Evolutionary conservation across 1,139 yeast genomes (phyloP), one percentile per base, ranked within the genome.

Genomic region (Zygosaccharomyces sapae): DNA sequence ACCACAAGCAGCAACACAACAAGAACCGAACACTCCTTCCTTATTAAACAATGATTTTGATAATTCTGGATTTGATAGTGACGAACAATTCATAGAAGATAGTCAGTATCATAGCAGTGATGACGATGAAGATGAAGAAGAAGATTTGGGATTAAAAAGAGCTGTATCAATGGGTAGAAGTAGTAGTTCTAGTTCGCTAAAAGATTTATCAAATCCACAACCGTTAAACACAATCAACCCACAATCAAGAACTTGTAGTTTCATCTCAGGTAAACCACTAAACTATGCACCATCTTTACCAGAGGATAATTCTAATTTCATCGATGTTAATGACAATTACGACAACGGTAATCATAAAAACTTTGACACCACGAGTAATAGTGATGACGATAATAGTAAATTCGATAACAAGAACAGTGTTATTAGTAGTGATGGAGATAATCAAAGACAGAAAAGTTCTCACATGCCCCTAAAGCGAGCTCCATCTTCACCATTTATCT

Each of bases 41-140:
- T 41, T 44, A 18, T 20, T 44, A 30, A 37, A 44, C 54, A 76
- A 71, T 70, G 64, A 74, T 67, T 45, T 80, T 72, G 30, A 54
- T 9, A 49, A 49, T 29, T 48, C 51, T 20, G 52, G 53, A 33
- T 50, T 56, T 49, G 77, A 73, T 72, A 53, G 78, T 68, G 67
- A 74, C 66, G 45, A 80, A 73, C 58, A 58, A 38, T 59, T 59
- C 43, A 59, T 59, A 39, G 63, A 57, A 43, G 50, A 57, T 41
- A 55, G 62, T 5, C 49, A 50, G 29, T 45, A 48, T 5, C 51
- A 50, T 33, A 49, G 52, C 27, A 55, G 55, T 38, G 56, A 53
- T 25, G 58, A 54, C 16, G 57, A 51, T 8, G 50, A 44, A 7
- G 54, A 54, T 19, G 57, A 51, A 10, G 50, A 44, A 7, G 54